Evolutionary conservation across 352 stramenopile genomes (phyloP).

Genomic region (Globisporangium solare): DNA sequence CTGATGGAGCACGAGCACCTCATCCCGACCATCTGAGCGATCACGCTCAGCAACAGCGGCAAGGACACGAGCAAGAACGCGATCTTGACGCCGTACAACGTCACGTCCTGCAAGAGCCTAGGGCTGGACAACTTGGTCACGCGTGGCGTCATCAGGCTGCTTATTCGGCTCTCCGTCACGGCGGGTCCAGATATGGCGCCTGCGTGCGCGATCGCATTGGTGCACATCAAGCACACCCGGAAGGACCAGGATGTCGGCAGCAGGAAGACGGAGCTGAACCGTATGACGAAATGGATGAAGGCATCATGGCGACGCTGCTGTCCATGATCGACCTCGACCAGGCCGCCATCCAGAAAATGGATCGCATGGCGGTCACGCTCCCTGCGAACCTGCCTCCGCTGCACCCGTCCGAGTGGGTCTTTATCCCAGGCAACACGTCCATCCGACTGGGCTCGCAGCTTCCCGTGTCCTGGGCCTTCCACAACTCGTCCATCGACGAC

Average conservation of each 20-base stretch:
- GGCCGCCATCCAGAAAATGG: conserved; percentile 57
- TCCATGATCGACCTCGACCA: conserved; percentile 78
- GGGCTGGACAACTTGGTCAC: conserved; percentile 48
- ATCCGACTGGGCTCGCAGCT: conserved; percentile 40
- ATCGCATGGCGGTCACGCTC: conserved; percentile 52
- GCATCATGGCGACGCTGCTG: conserved; percentile 61
- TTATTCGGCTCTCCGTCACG: conserved; percentile 53
- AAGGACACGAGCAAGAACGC: conserved; percentile 51
- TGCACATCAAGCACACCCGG: conserved; percentile 72
- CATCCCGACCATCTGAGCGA: conserved; percentile 37
- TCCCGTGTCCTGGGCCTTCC: conserved; percentile 64
- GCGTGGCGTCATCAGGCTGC: conserved; percentile 44
- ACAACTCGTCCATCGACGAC: conserved; percentile 67
- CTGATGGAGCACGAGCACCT: conserved; percentile 54
- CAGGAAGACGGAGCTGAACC: conserved; percentile 20
- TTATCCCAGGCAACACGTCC: conserved; percentile 34
- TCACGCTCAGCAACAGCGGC: conserved; percentile 27
- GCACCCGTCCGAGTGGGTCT: conserved; percentile 48
- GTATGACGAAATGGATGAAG: conserved; percentile 62
- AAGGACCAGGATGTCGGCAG: conserved; percentile 35
- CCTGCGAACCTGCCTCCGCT: conserved; percentile 37
- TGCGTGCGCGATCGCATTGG: conserved; percentile 60
- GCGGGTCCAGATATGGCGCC: conserved; percentile 57
- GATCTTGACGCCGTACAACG: conserved; percentile 73
- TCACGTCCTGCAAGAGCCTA: conserved; percentile 44